Conservation (phyloP, 2,329 filamentous ascomycete genomes). For the Aspergillus cejpii region DNA sequence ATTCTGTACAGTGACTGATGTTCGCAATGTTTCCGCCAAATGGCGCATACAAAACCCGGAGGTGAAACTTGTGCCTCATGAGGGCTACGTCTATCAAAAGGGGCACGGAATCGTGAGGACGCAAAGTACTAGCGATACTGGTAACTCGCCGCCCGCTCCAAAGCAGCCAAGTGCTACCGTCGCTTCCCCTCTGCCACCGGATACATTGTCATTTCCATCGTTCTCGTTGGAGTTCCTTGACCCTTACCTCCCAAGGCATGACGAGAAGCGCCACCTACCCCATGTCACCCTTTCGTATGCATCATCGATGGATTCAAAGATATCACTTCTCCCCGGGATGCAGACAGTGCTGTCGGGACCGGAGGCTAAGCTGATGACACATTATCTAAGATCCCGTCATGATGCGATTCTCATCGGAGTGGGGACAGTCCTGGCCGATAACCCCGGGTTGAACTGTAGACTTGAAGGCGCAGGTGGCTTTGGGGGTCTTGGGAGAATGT, state of each 20-base stretch:
- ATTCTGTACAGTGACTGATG: conserved; percentile 43
- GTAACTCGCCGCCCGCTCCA: conserved; percentile 6
- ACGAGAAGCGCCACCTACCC: conserved; percentile 36
- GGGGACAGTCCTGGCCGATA: conserved; percentile 74
- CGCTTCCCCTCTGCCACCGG: conserved; percentile 26
- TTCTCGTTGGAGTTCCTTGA: conserved; percentile 44
- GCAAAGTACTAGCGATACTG: conserved; percentile 14
- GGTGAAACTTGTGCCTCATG: conserved; percentile 39
- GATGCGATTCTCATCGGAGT: conserved; percentile 80
- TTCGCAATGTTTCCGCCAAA: conserved; percentile 44
- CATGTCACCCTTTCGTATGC: conserved; percentile 82
- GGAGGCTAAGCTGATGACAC: conserved; percentile 84
- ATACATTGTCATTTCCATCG: conserved; percentile 43
- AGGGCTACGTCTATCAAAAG: conserved; percentile 42
- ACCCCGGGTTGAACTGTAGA: conserved; percentile 79
- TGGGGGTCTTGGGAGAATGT: conserved; percentile 45
- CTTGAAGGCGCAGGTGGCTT: conserved; percentile 56
- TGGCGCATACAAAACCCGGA: conserved; percentile 44
- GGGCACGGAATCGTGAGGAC: conserved; percentile 39
- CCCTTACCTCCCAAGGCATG: conserved; percentile 45
- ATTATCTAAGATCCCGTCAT: conserved; percentile 76
- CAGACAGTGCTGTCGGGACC: conserved; percentile 78
- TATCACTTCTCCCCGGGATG: conserved; percentile 69
- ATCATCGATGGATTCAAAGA: conserved; percentile 74
- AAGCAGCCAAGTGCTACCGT: conserved; percentile 10